Evolutionary conservation across 441 rosid genomes (phyloP), one percentile per base, ranked within the genome.

Genomic region (Pelargonium australe): DNA sequence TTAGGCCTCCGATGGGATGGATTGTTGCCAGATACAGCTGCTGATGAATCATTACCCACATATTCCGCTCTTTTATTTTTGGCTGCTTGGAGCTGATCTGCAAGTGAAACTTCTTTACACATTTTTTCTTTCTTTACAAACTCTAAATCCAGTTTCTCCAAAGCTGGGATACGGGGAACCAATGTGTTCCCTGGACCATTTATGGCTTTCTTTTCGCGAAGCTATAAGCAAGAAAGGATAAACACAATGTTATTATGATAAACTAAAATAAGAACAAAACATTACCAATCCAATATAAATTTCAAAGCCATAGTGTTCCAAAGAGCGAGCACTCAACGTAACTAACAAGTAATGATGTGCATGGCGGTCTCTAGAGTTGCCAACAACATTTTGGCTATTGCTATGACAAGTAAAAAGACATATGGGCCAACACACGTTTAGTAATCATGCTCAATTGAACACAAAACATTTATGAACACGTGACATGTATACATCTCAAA

Each of bases 61-160:
- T 66, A 62, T 73, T 87, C 80, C 68, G 78, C 77, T 79, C 85
- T 77, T 80, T 61, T 87, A 68, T 57, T 86, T 74, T 82, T 92
- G 66, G 95, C 94, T 0, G 87, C 91, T 77, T 44, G 84, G 74
- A 92, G 90, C 85, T 90, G 92, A 66, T 90, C 97, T 8, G 94
- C 92, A 57, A 93, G 88, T 7, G 94, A 85, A 70, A 79, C 75
- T 73, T 80, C 80, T 47, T 75, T 84, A 67, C 67, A 80, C 72
- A 70, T 77, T 74, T 84, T 87, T 68, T 87, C 91, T 76, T 72
- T 82, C 83, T 69, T 81, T 65, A 83, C 73, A 63, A 84, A 63
- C 67, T 87, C 89, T 69, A 82, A 64, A 63, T 89, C 89, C 76
- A 87, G 60, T 20, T 85, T 82, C 85, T 85, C 87, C 86, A 85